These are phyloP conservation scores for Atractiella rhizophila DNA, from an alignment of 768 basidiomycete genomes.

Conservation along the genomic window DNA sequence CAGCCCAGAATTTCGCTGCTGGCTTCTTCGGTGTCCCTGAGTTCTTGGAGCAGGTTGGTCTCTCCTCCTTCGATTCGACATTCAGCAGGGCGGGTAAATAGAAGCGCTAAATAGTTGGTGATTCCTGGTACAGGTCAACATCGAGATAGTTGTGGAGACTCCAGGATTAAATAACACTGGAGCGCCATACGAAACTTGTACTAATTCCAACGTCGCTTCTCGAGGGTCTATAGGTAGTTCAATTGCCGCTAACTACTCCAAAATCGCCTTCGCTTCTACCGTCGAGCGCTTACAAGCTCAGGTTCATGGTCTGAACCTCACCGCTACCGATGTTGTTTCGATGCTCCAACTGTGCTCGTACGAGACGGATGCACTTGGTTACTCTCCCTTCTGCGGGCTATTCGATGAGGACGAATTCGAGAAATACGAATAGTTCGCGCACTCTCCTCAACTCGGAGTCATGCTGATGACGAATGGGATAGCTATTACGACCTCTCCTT, in stretches of 20 bases:
- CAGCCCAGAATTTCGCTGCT: constrained; percentile 29
- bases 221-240: constrained; percentile 12
- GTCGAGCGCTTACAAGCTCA: background rate
- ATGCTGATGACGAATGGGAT: constrained; percentile 6
- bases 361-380: constrained; percentile 41
- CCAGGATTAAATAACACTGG: constrained; percentile 19
- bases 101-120: too few species aligned
- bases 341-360: constrained; percentile 45
- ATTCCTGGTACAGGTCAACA: constrained; percentile 22
- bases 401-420: constrained; percentile 24
- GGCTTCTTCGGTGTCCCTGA: constrained; percentile 37
- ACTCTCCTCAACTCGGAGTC: background rate
- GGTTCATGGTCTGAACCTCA: constrained; percentile 37
- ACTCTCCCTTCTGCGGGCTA: constrained; percentile 23
- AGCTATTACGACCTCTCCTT: constrained; percentile 19
- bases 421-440: constrained; percentile 20
- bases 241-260: constrained; percentile 14
- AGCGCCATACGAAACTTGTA: constrained; percentile 18
- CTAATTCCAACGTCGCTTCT: constrained; percentile 14
- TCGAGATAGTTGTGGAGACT: constrained; percentile 20
- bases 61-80: too few species aligned
- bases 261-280: constrained; percentile 9
- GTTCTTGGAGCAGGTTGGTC: too few species aligned
- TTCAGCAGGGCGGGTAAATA: too few species aligned
- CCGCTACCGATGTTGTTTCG: constrained; percentile 32